These are phyloP conservation scores for Ocimum tenuiflorum DNA, from an alignment of 257 asterid species.

Conservation along the genomic window DNA sequence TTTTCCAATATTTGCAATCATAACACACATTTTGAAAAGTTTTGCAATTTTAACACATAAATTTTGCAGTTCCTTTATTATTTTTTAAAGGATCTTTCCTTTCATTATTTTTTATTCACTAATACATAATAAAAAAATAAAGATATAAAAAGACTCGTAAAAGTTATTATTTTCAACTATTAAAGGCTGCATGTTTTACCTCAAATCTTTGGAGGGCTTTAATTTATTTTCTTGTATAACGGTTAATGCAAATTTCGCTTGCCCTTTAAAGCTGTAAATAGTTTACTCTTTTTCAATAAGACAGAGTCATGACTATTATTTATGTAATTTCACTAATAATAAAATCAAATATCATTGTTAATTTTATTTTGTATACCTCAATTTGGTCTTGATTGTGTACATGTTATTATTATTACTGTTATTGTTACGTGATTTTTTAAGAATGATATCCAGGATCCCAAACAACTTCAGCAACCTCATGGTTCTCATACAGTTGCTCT, in stretches of 20 bases:
- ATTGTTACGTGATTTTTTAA: slow-evolving; percentile 24
- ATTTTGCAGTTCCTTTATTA: too few relatives aligned
- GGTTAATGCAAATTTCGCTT: neutral
- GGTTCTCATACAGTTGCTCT: slow-evolving; percentile 73
- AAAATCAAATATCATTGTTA: neutral
- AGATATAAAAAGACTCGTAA: too few relatives aligned
- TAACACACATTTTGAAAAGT: too few relatives aligned
- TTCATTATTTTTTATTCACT: too few relatives aligned
- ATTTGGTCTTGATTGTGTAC: slow-evolving; percentile 3
- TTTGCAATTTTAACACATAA: too few relatives aligned
- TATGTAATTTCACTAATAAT: neutral
- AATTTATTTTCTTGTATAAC: neutral
- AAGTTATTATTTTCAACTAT: too few relatives aligned
- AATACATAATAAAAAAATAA: too few relatives aligned
- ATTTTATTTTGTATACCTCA: neutral
- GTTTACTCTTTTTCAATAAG: neutral
- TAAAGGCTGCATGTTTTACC: too few relatives aligned
- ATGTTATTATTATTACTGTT: too few relatives aligned
- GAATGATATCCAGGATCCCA: slow-evolving; percentile 65
- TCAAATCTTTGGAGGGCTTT: neutral
- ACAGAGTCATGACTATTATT: neutral
- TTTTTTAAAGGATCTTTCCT: too few relatives aligned
- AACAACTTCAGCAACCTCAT: slow-evolving; percentile 77
- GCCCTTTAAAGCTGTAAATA: neutral
- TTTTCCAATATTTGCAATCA: too few relatives aligned